Evolutionary conservation across 2,329 filamentous ascomycete species (phyloP).

Genomic region (Microdochium nivale): DNA sequence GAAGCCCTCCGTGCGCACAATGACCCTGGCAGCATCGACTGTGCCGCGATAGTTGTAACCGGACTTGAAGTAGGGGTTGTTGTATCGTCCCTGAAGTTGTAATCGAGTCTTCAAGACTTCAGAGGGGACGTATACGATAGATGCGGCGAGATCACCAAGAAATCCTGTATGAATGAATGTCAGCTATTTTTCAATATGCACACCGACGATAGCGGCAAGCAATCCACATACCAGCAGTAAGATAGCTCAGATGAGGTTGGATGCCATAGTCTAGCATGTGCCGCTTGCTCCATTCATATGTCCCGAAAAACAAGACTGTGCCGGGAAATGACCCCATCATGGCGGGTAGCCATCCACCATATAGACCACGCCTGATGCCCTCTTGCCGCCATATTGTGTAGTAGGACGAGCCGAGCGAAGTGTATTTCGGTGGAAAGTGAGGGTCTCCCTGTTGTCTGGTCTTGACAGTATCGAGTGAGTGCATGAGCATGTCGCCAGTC

Average conservation of each 20-base stretch:
- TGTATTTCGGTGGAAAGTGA: slow-evolving; percentile 85
- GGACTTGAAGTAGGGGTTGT: slow-evolving; percentile 88
- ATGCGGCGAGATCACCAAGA: slow-evolving; percentile 83
- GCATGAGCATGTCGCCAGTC: slow-evolving; percentile 95
- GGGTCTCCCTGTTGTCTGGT: slow-evolving; percentile 96
- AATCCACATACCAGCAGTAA: slow-evolving; percentile 61
- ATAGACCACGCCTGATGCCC: slow-evolving; percentile 75
- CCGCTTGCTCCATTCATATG: slow-evolving; percentile 92
- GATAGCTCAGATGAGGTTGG: slow-evolving; percentile 75
- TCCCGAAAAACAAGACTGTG: slow-evolving; percentile 91
- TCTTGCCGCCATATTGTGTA: slow-evolving; percentile 90
- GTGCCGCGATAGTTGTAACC: slow-evolving; percentile 95
- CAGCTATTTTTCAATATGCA: not conserved
- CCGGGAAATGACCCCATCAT: slow-evolving; percentile 88
- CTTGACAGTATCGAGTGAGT: slow-evolving; percentile 97
- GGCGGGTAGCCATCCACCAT: slow-evolving; percentile 88
- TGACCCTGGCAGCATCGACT: slow-evolving; percentile 75
- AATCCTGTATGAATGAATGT: slow-evolving; percentile 51
- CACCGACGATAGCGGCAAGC: not conserved
- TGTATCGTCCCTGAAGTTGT: slow-evolving; percentile 88
- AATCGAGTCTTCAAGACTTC: slow-evolving; percentile 97
- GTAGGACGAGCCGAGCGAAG: slow-evolving; percentile 83
- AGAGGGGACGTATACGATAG: slow-evolving; percentile 89
- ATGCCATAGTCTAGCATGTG: slow-evolving; percentile 78
- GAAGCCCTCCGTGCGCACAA: slow-evolving; percentile 73